Evolutionary conservation across 495 filamentous ascomycete genomes (phyloP).

Genomic region (Beverwykella pulmonaria): DNA sequence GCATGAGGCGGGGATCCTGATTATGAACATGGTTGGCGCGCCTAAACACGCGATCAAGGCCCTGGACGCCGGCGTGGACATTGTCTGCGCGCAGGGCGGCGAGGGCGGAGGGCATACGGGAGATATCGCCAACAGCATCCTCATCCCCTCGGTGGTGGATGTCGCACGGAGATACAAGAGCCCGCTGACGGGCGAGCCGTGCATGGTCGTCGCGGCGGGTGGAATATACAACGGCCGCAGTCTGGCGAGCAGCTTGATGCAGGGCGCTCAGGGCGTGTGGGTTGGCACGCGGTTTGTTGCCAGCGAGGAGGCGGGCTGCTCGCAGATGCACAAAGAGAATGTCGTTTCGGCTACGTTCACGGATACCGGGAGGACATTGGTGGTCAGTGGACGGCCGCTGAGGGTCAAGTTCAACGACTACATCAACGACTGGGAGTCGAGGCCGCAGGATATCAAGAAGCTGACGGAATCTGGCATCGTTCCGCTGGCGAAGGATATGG

Average conservation of each 20-base stretch:
- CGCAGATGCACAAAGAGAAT: conserved; percentile 74
- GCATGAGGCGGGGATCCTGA: conserved; percentile 72
- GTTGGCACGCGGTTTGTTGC: conserved; percentile 83
- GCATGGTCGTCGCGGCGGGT: conserved; percentile 50
- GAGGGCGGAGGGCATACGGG: conserved; percentile 52
- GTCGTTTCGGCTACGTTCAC: conserved; percentile 75
- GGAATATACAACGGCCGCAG: conserved; percentile 49
- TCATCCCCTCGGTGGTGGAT: conserved; percentile 51
- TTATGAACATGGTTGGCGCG: conserved; percentile 96
- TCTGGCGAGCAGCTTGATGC: conserved; percentile 48
- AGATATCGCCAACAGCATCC: conserved; percentile 48
- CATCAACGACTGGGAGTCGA: conserved; percentile 72
- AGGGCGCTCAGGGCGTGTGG: conserved; percentile 50
- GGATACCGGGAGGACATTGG: conserved; percentile 76
- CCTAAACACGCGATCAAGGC: conserved; percentile 88
- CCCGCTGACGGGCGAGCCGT: conserved; percentile 47
- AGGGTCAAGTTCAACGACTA: conserved; percentile 81
- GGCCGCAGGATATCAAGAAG: conserved; percentile 69
- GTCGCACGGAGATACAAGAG: conserved; percentile 49
- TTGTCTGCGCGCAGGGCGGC: conserved; percentile 64
- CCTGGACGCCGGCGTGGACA: conserved; percentile 75
- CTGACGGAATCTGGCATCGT: conserved; percentile 74
- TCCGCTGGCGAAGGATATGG: conserved; percentile 77
- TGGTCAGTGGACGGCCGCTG: conserved; percentile 76
- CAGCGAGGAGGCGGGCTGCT: conserved; percentile 72